Base-by-base conservation (phyloP, 164 flowering plant genomes). In the Stephania japonica region DNA sequence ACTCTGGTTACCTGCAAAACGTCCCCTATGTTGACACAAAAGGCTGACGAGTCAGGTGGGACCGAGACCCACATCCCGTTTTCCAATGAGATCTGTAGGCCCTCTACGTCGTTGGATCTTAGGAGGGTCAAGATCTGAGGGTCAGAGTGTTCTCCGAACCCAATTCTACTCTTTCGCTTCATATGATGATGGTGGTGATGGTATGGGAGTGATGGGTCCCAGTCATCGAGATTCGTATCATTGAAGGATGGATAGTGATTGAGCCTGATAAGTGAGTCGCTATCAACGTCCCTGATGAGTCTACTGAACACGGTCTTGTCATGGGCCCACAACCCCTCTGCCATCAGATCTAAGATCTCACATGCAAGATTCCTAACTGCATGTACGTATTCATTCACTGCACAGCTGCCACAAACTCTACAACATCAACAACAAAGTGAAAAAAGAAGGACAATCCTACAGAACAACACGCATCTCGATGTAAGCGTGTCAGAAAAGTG, bases 121-220 rank as follows among this genome's bases (percentile, higher is more conserved):
- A 92, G 62, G 67, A 92, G 44, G 50, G 95, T 87, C 76, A 92
- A 74, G 75, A 92, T 86, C 81, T 89, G 93, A 79, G 97, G 97
- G 82, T 92, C 97, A 14, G 95, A 81, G 69, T 92, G 97, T 81
- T 89, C 97, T 7, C 95, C 97, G 67, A 92, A 90, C 11, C 97
- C 97, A 11, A 89, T 78, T 32, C 78, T 68, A 50, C 49, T 19
- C 32, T 59, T 21, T 14, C 23, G 38, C 4, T 32, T 69, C 16
- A 3, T 56, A 70, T 3, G 21, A 21, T 49, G 65, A 19, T 61
- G 78, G 7, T 10, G 82, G 72, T 67, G 78, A 62, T 73, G 75
- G 72, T 71, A 26, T 21, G 67, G 38, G 7, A 12, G 38, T 65
- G 67, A 26, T 23, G 67, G 32, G 67, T 65, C 41, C 67, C 41